These are phyloP conservation scores for Dendrobium chrysotoxum DNA, from an alignment of 106 monocot genomes.

Conservation along the genomic window DNA sequence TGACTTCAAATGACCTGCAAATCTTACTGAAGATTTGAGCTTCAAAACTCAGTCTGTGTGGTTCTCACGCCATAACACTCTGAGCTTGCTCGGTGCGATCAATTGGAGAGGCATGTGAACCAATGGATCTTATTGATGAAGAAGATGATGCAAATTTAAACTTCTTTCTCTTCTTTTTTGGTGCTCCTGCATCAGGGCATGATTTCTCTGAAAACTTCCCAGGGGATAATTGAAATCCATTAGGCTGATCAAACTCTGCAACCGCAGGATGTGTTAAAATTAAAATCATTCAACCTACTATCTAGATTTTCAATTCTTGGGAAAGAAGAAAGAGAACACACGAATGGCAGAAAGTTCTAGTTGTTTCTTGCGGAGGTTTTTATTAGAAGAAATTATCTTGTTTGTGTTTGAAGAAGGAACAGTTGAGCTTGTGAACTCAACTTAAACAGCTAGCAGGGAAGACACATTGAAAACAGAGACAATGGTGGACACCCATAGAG, in stretches of 20 bases:
- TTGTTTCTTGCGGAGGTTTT: too few relatives aligned
- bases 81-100: constrained; percentile 20
- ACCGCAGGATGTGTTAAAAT: not conserved
- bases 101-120: constrained; percentile 32
- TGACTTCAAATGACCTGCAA: not conserved
- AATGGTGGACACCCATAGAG: too few relatives aligned
- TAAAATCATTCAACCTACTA: not conserved
- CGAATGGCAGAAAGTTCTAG: not conserved
- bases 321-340: not conserved
- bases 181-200: constrained; percentile 30
- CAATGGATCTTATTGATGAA: constrained; percentile 32
- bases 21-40: not conserved
- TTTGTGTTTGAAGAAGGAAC: too few relatives aligned
- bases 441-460: too few relatives aligned
- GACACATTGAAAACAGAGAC: too few relatives aligned
- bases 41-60: not conserved
- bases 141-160: constrained; percentile 12
- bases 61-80: not conserved
- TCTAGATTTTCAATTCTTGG: not conserved
- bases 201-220: constrained; percentile 11
- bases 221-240: constrained; percentile 25
- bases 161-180: constrained; percentile 52
- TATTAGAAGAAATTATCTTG: too few relatives aligned
- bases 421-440: too few relatives aligned
- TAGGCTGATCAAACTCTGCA: constrained; percentile 51